Evolutionary conservation across 2,329 filamentous ascomycete genomes (phyloP).

Genomic region (Alternaria sp.): DNA sequence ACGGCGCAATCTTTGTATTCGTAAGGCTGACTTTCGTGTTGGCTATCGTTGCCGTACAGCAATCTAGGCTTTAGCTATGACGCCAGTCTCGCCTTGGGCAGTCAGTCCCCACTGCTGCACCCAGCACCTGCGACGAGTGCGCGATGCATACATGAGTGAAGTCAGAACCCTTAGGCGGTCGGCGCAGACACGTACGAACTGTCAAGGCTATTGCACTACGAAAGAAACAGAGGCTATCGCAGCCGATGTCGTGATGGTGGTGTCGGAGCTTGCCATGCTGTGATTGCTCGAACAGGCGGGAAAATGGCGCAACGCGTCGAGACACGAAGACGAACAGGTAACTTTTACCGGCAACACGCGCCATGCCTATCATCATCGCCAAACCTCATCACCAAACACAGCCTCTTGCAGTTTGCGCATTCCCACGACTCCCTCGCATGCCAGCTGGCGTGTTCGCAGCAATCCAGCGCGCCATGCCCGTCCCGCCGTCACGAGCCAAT

Average conservation of each 20-base stretch:
- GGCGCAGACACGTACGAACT: background rate
- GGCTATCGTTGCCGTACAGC: background rate
- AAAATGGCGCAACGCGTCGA: slow-evolving; percentile 23
- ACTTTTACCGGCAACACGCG: slow-evolving; percentile 22
- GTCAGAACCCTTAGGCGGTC: too few relatives aligned
- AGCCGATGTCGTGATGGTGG: slow-evolving; percentile 5
- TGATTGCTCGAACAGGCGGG: slow-evolving; percentile 22
- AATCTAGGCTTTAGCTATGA: background rate
- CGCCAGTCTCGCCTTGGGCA: background rate
- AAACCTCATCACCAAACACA: background rate
- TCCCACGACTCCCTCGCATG: background rate
- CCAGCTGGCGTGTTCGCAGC: background rate
- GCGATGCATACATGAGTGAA: background rate
- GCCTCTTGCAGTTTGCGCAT: background rate
- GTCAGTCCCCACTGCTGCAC: background rate
- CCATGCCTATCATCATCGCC: background rate
- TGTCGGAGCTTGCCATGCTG: slow-evolving; percentile 13
- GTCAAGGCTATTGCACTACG: background rate
- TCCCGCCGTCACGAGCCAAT: slow-evolving; percentile 26
- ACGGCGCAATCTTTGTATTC: background rate
- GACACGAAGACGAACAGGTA: slow-evolving; percentile 18
- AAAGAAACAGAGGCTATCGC: slow-evolving; percentile 6
- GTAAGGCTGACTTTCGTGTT: background rate
- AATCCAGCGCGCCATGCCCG: slow-evolving; percentile 1
- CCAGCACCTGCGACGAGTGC: background rate